Conservation (phyloP, 2,329 filamentous ascomycete genomes). For the Cladosporium sp. region DNA sequence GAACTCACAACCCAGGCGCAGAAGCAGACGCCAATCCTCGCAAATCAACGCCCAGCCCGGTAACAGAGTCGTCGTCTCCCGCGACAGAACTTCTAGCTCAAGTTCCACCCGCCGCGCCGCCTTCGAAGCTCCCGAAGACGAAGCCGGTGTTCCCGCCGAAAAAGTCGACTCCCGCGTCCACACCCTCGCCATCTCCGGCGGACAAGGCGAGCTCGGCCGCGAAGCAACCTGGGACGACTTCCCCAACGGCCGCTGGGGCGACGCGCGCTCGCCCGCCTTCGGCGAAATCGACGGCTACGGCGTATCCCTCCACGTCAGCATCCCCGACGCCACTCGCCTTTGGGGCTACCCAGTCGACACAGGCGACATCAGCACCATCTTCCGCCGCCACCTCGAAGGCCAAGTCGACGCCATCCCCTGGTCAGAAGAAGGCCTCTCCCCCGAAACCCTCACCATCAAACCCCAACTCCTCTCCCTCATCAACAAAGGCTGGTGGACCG, state of each 20-base stretch:
- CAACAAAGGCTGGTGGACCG: conserved; percentile 86
- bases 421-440: conserved; percentile 82
- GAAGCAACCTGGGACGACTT: conserved; percentile 99
- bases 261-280: conserved; percentile 86
- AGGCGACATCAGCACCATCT: conserved; percentile 72
- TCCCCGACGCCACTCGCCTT: conserved; percentile 73
- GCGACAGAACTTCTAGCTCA: conserved; percentile 53
- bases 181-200: conserved; percentile 88
- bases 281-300: conserved; percentile 98
- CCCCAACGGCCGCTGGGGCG: conserved; percentile 92
- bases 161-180: conserved; percentile 62
- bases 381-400: conserved; percentile 75
- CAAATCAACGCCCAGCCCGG: conserved; percentile 79
- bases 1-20: conserved; percentile 1
- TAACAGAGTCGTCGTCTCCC: conserved; percentile 73
- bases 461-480: conserved; percentile 72
- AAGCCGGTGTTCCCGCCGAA: conserved; percentile 70
- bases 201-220: conserved; percentile 79
- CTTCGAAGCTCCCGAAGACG: conserved; percentile 66
- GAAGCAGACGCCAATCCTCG: conserved; percentile 58
- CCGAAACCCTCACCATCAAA: conserved; percentile 79
- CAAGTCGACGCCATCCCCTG: conserved; percentile 79
- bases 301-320: conserved; percentile 85
- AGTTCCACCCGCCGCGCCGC: conserved; percentile 45
- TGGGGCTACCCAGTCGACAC: conserved; percentile 74